A percentile compares a stretch with the other conserved stretches of the same genome.
Evolutionary conservation across 768 basidiomycete genomes (phyloP).

Genomic region (Cyathus striatus): DNA sequence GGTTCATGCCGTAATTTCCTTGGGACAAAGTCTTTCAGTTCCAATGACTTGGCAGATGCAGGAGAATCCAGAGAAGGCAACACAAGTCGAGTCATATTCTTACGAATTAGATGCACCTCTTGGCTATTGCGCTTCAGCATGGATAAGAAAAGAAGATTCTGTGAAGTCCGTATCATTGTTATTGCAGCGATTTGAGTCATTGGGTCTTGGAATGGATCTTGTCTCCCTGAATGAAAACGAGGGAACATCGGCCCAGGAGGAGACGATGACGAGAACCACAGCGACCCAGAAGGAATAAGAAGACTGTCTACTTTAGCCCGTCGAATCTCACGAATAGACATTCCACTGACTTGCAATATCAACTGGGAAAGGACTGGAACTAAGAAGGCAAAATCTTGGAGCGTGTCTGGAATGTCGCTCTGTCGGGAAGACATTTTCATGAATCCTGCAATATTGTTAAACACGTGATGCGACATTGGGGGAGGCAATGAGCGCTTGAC

Average conservation of each 20-base stretch:
- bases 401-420: conserved; percentile 32
- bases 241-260: conserved; percentile 63
- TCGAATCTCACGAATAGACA: conserved; percentile 68
- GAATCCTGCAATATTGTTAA: conserved; percentile 69
- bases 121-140: conserved; percentile 64
- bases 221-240: conserved; percentile 24
- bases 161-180: conserved; percentile 61
- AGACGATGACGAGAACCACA: conserved; percentile 62
- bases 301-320: conserved; percentile 68
- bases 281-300: conserved; percentile 61
- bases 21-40: conserved; percentile 45
- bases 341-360: conserved; percentile 60
- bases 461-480: conserved; percentile 56
- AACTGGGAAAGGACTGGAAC: conserved; percentile 57
- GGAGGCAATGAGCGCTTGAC: conserved; percentile 54
- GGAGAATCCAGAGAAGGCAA: conserved; percentile 41
- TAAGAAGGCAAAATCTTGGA: conserved; percentile 48
- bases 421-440: conserved; percentile 50
- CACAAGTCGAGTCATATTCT: conserved; percentile 56
- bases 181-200: conserved; percentile 45
- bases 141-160: conserved; percentile 61
- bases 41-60: conserved; percentile 22
- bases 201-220: conserved; percentile 31
- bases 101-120: conserved; percentile 64
- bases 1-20: conserved; percentile 13